phyloP scores from a whole-genome alignment of 164 flowering plant genomes.

The Brasenia schreberi region DNA sequence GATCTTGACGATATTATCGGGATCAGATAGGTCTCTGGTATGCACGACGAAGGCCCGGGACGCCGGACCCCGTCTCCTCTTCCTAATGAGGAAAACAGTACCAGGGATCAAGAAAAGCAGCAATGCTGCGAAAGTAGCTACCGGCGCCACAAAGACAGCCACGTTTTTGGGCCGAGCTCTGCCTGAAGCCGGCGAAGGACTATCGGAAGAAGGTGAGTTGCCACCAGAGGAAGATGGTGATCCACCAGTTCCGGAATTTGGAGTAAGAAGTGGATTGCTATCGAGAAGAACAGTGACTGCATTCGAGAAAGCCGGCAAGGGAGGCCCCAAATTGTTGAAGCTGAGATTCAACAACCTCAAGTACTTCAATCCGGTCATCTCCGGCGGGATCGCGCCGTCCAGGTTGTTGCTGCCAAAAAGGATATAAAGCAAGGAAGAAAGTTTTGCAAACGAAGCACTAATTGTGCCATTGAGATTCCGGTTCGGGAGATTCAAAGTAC shows the following conservation, averaged over 20 bases:
- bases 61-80: slow-evolving; percentile 5
- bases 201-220: neutral
- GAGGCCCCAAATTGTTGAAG: slow-evolving; percentile 47
- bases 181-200: neutral
- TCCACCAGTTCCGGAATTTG: slow-evolving; percentile 2
- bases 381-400: slow-evolving; percentile 33
- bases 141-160: neutral
- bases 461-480: slow-evolving; percentile 47
- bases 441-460: slow-evolving; percentile 49
- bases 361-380: slow-evolving; percentile 28
- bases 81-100: slow-evolving; percentile 1
- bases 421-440: slow-evolving; percentile 37
- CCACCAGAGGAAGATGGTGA: neutral
- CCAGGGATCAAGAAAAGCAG: slow-evolving; percentile 1
- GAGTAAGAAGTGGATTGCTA: slow-evolving; percentile 29
- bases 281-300: slow-evolving; percentile 25
- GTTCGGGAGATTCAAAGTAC: slow-evolving; percentile 38
- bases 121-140: neutral
- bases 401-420: slow-evolving; percentile 35
- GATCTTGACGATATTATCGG: slow-evolving; percentile 34
- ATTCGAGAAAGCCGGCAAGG: slow-evolving; percentile 40
- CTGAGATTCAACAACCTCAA: slow-evolving; percentile 44
- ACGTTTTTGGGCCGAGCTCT: neutral
- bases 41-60: slow-evolving; percentile 12
- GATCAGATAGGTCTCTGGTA: slow-evolving; percentile 22